Percentiles rank a stretch among this genome's conserved stretches.
Evolutionary conservation across 345 rosid genomes (phyloP).

Genomic region (Murraya paniculata): DNA sequence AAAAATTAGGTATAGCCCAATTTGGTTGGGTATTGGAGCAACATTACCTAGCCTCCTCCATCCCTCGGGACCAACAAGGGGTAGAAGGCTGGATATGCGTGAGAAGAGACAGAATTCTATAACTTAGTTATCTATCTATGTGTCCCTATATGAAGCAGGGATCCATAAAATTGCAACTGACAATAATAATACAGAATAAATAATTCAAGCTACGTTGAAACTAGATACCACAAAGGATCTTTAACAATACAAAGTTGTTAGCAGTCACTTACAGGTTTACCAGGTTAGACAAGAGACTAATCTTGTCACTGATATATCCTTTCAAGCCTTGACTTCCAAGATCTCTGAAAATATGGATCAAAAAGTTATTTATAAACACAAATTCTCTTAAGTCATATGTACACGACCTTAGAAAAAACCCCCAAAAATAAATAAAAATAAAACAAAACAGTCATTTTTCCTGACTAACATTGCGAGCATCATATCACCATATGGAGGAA

Average conservation of each 20-base stretch:
- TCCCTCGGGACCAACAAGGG: too few relatives aligned
- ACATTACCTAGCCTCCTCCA: too few relatives aligned
- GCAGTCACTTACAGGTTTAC: conserved; percentile 78
- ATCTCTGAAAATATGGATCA: conserved; percentile 47
- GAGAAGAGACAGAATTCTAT: background rate
- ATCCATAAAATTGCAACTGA: background rate
- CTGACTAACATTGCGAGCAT: background rate
- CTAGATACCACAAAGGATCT: background rate
- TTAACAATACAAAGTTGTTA: conserved; percentile 8
- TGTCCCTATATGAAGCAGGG: background rate
- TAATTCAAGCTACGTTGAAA: background rate
- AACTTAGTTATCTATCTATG: background rate
- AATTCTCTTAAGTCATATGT: background rate
- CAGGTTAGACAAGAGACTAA: conserved; percentile 74
- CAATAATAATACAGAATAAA: background rate
- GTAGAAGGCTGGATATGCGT: background rate
- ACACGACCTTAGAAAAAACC: background rate
- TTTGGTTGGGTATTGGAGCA: too few relatives aligned
- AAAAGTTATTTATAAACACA: background rate
- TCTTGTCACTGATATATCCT: conserved; percentile 81
- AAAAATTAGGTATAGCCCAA: conserved; percentile 1
- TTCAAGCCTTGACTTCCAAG: conserved; percentile 90
- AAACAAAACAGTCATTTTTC: too few relatives aligned
- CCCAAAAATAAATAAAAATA: too few relatives aligned
- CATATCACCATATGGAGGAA: background rate